Evolutionary conservation across 768 basidiomycete genomes (phyloP).

Genomic region (Pleurotus tuoliensis): DNA sequence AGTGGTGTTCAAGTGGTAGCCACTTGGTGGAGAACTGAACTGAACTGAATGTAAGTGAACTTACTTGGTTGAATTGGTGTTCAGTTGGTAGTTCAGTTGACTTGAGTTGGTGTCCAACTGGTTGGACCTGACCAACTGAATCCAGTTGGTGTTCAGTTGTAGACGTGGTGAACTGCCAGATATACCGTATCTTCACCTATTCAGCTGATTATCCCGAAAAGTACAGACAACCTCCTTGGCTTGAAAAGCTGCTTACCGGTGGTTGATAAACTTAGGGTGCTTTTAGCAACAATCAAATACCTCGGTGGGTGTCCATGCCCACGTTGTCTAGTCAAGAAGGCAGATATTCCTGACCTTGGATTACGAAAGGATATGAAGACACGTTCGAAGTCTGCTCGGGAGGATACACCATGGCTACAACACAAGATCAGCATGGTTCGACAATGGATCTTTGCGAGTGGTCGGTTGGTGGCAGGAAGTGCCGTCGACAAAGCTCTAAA

Average conservation of each 20-base stretch:
- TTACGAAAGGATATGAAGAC: constrained; percentile 14
- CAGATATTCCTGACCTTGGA: constrained; percentile 22
- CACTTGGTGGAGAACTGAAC: too few relatives aligned
- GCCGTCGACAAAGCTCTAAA: not conserved
- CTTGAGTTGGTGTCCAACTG: too few relatives aligned
- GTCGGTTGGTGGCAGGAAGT: not conserved
- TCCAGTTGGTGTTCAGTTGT: too few relatives aligned
- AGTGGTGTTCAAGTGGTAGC: too few relatives aligned
- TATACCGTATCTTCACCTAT: not conserved
- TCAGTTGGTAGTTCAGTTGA: too few relatives aligned
- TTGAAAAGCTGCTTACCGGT: too few relatives aligned
- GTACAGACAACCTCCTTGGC: constrained; percentile 14
- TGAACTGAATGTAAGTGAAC: too few relatives aligned
- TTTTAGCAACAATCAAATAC: constrained; percentile 30
- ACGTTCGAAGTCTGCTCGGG: not conserved
- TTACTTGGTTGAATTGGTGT: too few relatives aligned
- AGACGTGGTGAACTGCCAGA: too few relatives aligned
- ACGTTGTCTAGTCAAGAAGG: constrained; percentile 27
- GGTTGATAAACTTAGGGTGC: constrained; percentile 18
- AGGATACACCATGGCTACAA: constrained; percentile 3
- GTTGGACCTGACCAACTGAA: too few relatives aligned
- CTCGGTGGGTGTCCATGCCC: constrained; percentile 33
- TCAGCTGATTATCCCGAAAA: constrained; percentile 20
- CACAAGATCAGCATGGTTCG: not conserved
- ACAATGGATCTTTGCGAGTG: constrained; percentile 5